Evolutionary conservation across 1,284 basidiomycete genomes (phyloP), one percentile per base, ranked within the genome.

Genomic region (Ceratobasidium sp.): DNA sequence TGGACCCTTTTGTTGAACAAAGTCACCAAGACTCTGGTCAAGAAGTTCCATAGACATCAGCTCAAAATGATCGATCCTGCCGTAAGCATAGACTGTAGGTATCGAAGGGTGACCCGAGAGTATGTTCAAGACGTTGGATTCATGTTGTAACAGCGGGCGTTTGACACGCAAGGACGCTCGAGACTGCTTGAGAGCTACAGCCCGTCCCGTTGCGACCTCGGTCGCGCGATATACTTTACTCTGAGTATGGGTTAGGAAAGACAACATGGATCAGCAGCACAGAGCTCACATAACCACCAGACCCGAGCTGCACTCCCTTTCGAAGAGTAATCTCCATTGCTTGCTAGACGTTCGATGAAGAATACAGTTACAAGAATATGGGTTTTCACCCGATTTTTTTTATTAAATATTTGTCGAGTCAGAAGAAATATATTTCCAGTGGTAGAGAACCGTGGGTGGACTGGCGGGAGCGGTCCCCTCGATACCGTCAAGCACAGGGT

Each of bases 21-120:
- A 2, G 5, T 57, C 57, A 3, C 57, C 16, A 16, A 58, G 57
- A 23, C 32, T 58, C 3, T 23, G 21, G 18, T 58, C 5, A 23
- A 36, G n/a, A 60, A 62, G 58, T 50, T 76, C 60, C 72, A 76
- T 75, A 1, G 71, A 55, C 26, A 74, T n/a, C 36, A 75, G 73
- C 39, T 76, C 76, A 62, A 76, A 76, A 41, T 76, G 76, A 28
- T 18, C 16, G 9, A 74, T 30, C 5, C 59, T 69, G 1, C 70
- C 69, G 26, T 74, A 74, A 0, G 41, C 73, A 36, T 65, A 71
- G 1, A 76, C 43, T 10, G 8, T 21, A 6, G 75, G 75, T 46
- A 76, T 76, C 5, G 75, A 50, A 0, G 75, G 52, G 41, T 76
- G 76, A 16, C 76, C 76, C 53, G 73, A 58, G 1, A 76, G 72